phyloP scores from a whole-genome alignment of 768 basidiomycete species.

The Kwoniella sp. region DNA sequence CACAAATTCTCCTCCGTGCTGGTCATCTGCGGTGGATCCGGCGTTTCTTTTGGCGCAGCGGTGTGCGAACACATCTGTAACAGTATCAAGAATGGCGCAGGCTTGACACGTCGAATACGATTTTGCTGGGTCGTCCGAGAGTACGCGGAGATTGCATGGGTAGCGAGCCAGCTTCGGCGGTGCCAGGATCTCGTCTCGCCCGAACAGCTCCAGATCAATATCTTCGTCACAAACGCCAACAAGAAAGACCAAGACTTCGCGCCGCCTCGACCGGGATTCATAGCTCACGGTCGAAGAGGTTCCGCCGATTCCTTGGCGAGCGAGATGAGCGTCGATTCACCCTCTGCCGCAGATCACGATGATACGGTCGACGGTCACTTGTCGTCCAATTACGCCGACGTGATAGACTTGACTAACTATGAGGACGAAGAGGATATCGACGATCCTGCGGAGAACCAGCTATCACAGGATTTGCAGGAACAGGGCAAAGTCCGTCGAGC shows the following conservation, averaged over 20 bases:
- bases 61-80: constrained; percentile 68
- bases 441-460: constrained; percentile 63
- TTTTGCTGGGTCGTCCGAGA: constrained; percentile 79
- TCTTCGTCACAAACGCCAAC: constrained; percentile 67
- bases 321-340: constrained; percentile 33
- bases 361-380: constrained; percentile 25
- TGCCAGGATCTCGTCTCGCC: constrained; percentile 64
- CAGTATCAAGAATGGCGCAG: constrained; percentile 63
- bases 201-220: constrained; percentile 65
- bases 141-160: constrained; percentile 78
- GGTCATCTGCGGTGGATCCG: constrained; percentile 72
- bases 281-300: constrained; percentile 20
- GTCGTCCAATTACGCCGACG: constrained; percentile 40
- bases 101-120: constrained; percentile 63
- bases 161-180: constrained; percentile 67
- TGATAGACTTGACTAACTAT: constrained; percentile 73
- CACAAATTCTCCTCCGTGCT: constrained; percentile 64
- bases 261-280: constrained; percentile 51
- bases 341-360: constrained; percentile 3
- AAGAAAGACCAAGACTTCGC: constrained; percentile 29
- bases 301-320: constrained; percentile 42
- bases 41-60: constrained; percentile 71
- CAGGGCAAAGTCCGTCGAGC: constrained; percentile 67
- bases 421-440: constrained; percentile 70
- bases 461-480: constrained; percentile 64